Base-by-base conservation (phyloP, 805 yeast species). In the Nakazawaea ishiwadae region DNA sequence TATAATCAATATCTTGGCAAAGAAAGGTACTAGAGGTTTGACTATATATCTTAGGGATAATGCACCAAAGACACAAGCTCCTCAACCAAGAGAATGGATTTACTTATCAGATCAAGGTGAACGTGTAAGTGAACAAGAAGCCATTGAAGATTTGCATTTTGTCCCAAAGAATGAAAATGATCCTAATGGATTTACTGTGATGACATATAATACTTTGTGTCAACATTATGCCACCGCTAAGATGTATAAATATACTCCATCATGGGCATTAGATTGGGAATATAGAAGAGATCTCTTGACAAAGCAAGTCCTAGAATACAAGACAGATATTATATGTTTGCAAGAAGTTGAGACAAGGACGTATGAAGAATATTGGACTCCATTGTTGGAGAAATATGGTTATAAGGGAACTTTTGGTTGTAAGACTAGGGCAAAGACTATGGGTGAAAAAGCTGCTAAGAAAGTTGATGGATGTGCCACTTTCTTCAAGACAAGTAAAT, bases 401-500 rank as follows among this genome's bases (percentile, higher is more conserved):
- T 93, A 91, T 64, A 75, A 77, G 50, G 90, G 95, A 28, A 62
- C 78, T 19, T 90, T 88, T 66, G 86, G 81, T 63, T 84, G 84
- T 41, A 93, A 93, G 63, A 84, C 95, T 19, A 76, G 99, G 58
- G 90, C 96, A 1, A 85, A 86, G 63, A 89, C 97, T 9, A 86
- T 88, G 95, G 65, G 71, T 47, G 83, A 80, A 46, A 68, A 66
- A 45, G 96, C 87, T 51, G 81, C 95, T 19, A 83, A 82, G 60
- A 85, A 84, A 54, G 99, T 93, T 35, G 99, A 93, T 61, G 99
- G 99, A 10, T 93, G 99, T 72, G 97, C 97, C n/a, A 80, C 90
- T 1, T 91, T 91, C 58, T 93, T 74, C 68, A 83, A 77, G 53
- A 67, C 76, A 26, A 63, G 71, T 36, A 80, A 83, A 56, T 88